Base-by-base conservation (phyloP, 352 stramenopile genomes). In the Globisporangium yorkense region DNA sequence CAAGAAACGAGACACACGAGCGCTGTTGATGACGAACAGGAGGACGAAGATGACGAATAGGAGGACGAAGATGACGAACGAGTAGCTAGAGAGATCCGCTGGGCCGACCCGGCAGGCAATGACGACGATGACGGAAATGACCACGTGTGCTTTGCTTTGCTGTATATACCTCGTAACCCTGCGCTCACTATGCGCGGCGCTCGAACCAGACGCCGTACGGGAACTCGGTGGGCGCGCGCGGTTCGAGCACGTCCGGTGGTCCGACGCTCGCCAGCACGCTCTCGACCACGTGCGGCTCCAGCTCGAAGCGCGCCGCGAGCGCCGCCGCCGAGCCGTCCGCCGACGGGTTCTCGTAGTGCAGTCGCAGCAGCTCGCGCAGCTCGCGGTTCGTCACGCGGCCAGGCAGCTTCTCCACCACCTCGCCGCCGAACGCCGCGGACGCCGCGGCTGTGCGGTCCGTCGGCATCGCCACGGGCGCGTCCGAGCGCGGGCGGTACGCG, bases 291-390 rank as follows among this genome's bases (percentile, higher is more conserved):
- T 56, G 49, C 10, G 51, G 20, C 12, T 83, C 69, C 12, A 90
- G 53, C 29, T 39, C 66, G 54, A 82, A 90, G 37, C 79, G 77
- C n/a, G 62, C 56, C 16, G 75, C 77, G 15, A 90, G 65, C 43
- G 72, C 68, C 41, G 72, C 68, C 31, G 74, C 60, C 31, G 47
- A 57, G 39, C 70, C 85, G 77, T 76, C 87, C 46, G 57, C 69
- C 24, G 63, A 31, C 0, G 80, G 80, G 49, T 77, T 68, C 58
- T 87, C 77, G 63, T 90, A 88, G 53, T 85, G 73, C 49, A 88
- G 59, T 24, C 77, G 74, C 53, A 90, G 63, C 45, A 90, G 40
- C 33, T 75, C 73, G 3, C 80, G 70, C 59, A 90, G 57, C 18
- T 90, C 65, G 39, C 68, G 63, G 51, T 75, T 76, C 12, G 76